Evolutionary conservation across 108 stramenopile genomes (phyloP).

Genomic region (Nitzschia palea): DNA sequence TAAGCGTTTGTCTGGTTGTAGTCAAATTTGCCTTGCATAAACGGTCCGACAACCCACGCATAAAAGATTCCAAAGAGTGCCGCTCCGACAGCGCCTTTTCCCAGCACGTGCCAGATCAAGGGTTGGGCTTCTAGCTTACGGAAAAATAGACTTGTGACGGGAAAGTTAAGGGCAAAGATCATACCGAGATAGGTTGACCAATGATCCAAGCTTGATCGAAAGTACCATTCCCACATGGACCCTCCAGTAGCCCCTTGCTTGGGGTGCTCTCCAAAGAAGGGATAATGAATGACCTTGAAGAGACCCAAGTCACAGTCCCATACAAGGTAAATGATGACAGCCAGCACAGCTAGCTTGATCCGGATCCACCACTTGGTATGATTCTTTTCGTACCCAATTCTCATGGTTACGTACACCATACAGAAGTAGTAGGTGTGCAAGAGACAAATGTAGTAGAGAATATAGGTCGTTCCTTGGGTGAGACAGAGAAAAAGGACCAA

Average conservation of each 20-base stretch:
- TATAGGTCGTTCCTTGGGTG: slow-evolving; percentile 92
- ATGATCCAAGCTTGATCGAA: slow-evolving; percentile 93
- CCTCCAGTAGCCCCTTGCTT: slow-evolving; percentile 81
- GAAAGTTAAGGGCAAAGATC: slow-evolving; percentile 93
- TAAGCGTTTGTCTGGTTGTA: slow-evolving; percentile 98
- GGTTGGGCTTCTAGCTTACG: slow-evolving; percentile 82
- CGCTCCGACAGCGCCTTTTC: slow-evolving; percentile 56
- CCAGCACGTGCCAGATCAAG: slow-evolving; percentile 3
- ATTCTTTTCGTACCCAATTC: slow-evolving; percentile 67
- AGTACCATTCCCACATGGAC: slow-evolving; percentile 96
- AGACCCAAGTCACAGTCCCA: slow-evolving; percentile 87
- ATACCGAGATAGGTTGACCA: slow-evolving; percentile 96
- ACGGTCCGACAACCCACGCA: slow-evolving; percentile 79
- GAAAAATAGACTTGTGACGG: slow-evolving; percentile 83
- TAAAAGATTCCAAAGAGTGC: slow-evolving; percentile 57
- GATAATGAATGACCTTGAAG: slow-evolving; percentile 75
- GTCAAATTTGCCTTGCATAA: slow-evolving; percentile 70
- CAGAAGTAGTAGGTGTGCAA: slow-evolving; percentile 97
- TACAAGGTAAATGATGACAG: slow-evolving; percentile 77
- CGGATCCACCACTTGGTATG: slow-evolving; percentile 90
- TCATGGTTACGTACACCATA: slow-evolving; percentile 94
- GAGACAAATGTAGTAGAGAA: slow-evolving; percentile 98
- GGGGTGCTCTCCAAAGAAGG: slow-evolving; percentile 78
- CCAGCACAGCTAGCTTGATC: slow-evolving; percentile 78
- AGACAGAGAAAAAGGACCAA: slow-evolving; percentile 90